Percentiles rank a stretch among this genome's conserved stretches.
These are phyloP conservation scores for Leccinum cinnamomeum DNA, from an alignment of 1,284 basidiomycete species.

Conservation along the genomic window DNA sequence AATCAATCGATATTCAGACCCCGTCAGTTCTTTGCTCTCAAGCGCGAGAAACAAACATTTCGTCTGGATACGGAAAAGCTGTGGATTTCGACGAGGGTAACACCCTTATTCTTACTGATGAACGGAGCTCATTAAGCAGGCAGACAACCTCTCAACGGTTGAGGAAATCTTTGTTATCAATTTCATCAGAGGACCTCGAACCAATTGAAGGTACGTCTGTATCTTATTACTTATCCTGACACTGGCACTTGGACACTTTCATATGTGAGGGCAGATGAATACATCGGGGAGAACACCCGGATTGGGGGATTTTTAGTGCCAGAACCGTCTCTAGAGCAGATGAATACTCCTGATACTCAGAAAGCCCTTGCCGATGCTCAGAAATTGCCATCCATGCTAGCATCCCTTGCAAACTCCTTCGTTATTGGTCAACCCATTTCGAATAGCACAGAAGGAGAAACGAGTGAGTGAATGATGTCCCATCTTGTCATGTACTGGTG, in stretches of 20 bases:
- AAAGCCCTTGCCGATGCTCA: slow-evolving; percentile 1
- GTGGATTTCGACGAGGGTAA: neutral
- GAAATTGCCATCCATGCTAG: neutral
- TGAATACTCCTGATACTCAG: neutral
- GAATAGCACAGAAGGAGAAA: neutral
- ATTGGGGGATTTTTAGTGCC: neutral
- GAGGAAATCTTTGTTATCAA: slow-evolving; percentile 13
- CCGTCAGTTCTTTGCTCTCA: neutral
- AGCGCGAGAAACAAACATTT: slow-evolving; percentile 6
- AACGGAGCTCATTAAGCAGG: neutral
- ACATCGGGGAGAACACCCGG: neutral
- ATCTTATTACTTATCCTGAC: neutral
- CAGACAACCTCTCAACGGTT: slow-evolving; percentile 17
- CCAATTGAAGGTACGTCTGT: slow-evolving; percentile 8
- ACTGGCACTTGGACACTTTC: no score
- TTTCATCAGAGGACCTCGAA: neutral
- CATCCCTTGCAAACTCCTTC: neutral
- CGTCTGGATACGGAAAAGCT: fast-evolving
- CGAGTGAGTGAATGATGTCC: neutral
- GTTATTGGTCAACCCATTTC: neutral
- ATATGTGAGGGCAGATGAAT: no score
- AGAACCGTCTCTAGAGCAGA: slow-evolving; percentile 1
- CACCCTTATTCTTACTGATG: neutral
- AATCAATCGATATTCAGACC: neutral
- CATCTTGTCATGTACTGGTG: neutral